Evolutionary conservation across 768 basidiomycete genomes (phyloP).

Genomic region (Suillus cothurnatus): DNA sequence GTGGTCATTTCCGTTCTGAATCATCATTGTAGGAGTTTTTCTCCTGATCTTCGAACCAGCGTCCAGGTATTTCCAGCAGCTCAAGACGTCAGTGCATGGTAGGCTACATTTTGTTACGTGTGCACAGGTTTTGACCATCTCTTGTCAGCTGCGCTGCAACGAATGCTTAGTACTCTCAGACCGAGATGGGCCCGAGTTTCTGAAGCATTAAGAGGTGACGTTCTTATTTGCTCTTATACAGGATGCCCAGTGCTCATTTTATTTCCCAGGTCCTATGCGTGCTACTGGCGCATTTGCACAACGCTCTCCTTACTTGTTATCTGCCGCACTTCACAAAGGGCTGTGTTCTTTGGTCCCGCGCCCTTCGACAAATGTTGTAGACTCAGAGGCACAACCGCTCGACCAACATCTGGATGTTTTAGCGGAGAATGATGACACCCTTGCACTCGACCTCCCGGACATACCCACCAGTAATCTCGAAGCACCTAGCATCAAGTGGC

Average conservation of each 20-base stretch:
- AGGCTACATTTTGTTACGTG: background rate
- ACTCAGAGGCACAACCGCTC: background rate
- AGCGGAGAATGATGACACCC: background rate
- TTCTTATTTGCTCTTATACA: background rate
- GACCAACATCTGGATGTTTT: background rate
- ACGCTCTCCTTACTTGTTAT: background rate
- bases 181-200: background rate
- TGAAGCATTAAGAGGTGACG: background rate
- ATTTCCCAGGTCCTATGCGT: background rate
- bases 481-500: constrained; percentile 15
- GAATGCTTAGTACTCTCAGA: background rate
- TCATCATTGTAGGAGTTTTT: background rate
- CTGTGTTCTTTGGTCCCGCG: background rate
- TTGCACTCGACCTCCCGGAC: background rate
- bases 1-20: background rate
- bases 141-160: background rate
- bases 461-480: background rate
- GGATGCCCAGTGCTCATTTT: background rate
- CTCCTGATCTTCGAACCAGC: background rate
- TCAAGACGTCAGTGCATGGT: background rate
- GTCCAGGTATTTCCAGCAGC: background rate
- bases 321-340: background rate
- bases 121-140: background rate
- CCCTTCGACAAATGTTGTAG: background rate
- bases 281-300: background rate